A percentile compares a stretch with the other conserved stretches of the same genome.
phyloP scores from a whole-genome alignment of 148 eudicot species.

The Silene conica region DNA sequence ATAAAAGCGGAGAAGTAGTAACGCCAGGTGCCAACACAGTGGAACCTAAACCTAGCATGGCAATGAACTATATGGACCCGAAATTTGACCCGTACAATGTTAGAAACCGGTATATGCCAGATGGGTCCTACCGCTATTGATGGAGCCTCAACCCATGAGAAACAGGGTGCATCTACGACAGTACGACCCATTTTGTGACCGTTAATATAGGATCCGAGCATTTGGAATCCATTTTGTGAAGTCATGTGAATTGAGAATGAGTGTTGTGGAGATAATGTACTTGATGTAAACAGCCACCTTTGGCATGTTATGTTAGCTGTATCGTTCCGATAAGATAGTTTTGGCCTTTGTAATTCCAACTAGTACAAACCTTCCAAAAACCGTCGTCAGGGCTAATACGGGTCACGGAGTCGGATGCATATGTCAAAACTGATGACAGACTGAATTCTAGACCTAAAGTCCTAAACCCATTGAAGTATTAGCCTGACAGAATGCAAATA shows the following conservation, averaged over 20 bases:
- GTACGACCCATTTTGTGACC: neutral
- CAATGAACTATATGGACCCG: constrained; percentile 41
- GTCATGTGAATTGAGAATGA: neutral
- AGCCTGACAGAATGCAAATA: too few species aligned
- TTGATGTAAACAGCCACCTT: neutral
- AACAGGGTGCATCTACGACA: neutral
- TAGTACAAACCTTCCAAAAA: neutral
- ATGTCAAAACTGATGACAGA: too few species aligned
- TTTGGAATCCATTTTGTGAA: neutral
- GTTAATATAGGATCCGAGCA: neutral
- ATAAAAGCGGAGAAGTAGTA: constrained; percentile 60
- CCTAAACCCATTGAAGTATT: too few species aligned
- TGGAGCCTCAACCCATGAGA: neutral
- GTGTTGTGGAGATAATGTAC: neutral
- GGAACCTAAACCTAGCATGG: constrained; percentile 48
- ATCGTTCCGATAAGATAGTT: neutral
- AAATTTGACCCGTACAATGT: constrained; percentile 58
- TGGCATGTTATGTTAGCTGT: constrained; percentile 8
- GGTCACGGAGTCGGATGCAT: too few species aligned
- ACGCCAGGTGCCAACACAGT: constrained; percentile 23
- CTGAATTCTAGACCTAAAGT: too few species aligned
- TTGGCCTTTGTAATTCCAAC: neutral
- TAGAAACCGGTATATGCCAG: constrained; percentile 51
- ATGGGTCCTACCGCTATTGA: constrained; percentile 54
- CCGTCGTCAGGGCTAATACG: too few species aligned